Evolutionary conservation across 192 early-diverging fungal genomes (phyloP), one percentile per base, ranked within the genome.

Genomic region (Phlyctochytrium bullatum): DNA sequence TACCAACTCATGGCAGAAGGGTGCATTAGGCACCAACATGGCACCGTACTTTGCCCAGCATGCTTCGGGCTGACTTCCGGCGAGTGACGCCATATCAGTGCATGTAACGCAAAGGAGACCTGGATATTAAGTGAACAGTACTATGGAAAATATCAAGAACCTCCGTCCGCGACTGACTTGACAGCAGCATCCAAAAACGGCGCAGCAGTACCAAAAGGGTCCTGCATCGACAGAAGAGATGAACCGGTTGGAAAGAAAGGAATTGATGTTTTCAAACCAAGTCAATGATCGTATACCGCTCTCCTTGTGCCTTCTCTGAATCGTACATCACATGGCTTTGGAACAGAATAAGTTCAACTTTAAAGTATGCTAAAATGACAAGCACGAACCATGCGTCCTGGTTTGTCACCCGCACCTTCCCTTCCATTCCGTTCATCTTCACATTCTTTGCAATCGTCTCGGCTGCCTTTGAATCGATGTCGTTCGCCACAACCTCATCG

Each of bases 171-270:
- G 12, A 97, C 93, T 1, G 93, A 85, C 61, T 97, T 92, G 2
- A 99, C 88, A 2, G 95, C 95, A 10, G 86, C 94, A 71, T 99
- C 97, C 20, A 98, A 71, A 73, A 99, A 99, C 2, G 95, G 96
- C 0, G 95, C 83, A 0, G 95, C 96, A 0, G 93, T 89, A 31
- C 97, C 97, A 71, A 98, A 99, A 16, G 97, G 97, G 76, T 99
- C 97, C 75, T 76, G n/a, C n/a, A n/a, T n/a, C n/a, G n/a, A n/a
- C n/a, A n/a, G n/a, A n/a, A n/a, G 47, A 35, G 33, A 62, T 20
- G 17, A 32, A 62, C 1, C 0, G 20, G 30, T 17, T 27, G 61
- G 16, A 14, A 34, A 33, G 17, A 52, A 64, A 25, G n/a, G 10
- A 1, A 52, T 52, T 52, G 12, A 1, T n/a, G 14, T 64, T 24